Evolutionary conservation across 2,329 filamentous ascomycete genomes (phyloP).

Genomic region (Aschersonia sp.): DNA sequence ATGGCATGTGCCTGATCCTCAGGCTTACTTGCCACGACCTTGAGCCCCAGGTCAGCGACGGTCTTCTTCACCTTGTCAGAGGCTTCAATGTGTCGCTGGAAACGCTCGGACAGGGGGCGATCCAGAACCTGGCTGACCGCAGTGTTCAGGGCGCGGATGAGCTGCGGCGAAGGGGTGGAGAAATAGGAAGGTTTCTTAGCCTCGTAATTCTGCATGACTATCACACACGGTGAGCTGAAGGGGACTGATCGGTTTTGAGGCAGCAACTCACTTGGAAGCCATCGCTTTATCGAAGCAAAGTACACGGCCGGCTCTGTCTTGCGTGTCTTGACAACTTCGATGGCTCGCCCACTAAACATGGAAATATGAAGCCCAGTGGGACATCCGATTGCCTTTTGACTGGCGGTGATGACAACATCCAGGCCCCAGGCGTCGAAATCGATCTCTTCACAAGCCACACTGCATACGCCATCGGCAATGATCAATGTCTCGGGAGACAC

Average conservation of each 20-base stretch:
- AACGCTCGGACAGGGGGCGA: constrained; percentile 67
- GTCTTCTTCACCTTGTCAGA: constrained; percentile 81
- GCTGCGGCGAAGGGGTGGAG: constrained; percentile 86
- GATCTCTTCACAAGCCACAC: constrained; percentile 90
- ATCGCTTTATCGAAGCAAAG: constrained; percentile 95
- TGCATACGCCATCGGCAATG: constrained; percentile 93
- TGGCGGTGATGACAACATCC: constrained; percentile 85
- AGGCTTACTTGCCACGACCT: constrained; percentile 70
- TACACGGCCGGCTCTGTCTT: constrained; percentile 76
- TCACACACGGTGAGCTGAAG: background rate
- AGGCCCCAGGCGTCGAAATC: constrained; percentile 90
- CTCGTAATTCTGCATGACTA: constrained; percentile 98
- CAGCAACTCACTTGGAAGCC: constrained; percentile 60
- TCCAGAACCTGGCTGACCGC: constrained; percentile 73
- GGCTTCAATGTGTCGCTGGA: constrained; percentile 62
- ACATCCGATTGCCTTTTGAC: constrained; percentile 92
- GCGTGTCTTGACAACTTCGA: constrained; percentile 64
- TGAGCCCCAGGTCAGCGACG: constrained; percentile 65
- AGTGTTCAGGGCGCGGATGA: constrained; percentile 85
- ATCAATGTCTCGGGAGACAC: constrained; percentile 86
- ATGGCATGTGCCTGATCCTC: constrained; percentile 94
- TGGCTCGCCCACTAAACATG: constrained; percentile 81
- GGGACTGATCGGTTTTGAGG: background rate
- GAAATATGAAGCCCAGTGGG: constrained; percentile 89
- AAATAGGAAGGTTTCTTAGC: constrained; percentile 97